Evolutionary conservation across 495 filamentous ascomycete genomes (phyloP).

Genomic region (Lichenothelia convexa): DNA sequence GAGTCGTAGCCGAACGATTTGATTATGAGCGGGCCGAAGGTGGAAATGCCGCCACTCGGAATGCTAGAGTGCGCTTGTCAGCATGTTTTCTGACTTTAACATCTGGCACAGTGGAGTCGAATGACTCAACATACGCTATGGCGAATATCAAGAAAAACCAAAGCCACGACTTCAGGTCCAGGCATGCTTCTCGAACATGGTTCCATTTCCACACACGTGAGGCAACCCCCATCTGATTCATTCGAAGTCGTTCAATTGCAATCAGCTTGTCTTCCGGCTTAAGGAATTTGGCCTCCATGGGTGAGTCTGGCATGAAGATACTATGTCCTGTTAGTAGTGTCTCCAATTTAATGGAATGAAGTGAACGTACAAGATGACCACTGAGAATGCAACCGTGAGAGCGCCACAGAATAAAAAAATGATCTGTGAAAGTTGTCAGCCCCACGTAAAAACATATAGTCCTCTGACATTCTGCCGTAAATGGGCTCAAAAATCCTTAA

Average conservation of each 20-base stretch:
- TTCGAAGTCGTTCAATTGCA: constrained; percentile 42
- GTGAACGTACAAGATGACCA: constrained; percentile 10
- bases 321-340: background rate
- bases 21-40: constrained; percentile 47
- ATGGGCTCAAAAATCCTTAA: too few relatives aligned
- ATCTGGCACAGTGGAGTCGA: constrained; percentile 14
- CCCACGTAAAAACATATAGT: background rate
- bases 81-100: background rate
- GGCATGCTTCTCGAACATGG: constrained; percentile 39
- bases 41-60: constrained; percentile 41
- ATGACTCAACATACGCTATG: constrained; percentile 21
- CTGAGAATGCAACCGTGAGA: constrained; percentile 25
- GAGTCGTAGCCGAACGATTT: constrained; percentile 39
- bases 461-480: background rate
- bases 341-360: background rate
- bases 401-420: constrained; percentile 38
- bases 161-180: constrained; percentile 47
- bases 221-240: constrained; percentile 43
- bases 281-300: constrained; percentile 39
- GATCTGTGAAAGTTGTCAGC: constrained; percentile 7
- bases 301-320: constrained; percentile 40
- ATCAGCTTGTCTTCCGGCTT: constrained; percentile 38
- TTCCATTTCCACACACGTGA: constrained; percentile 42
- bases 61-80: constrained; percentile 23
- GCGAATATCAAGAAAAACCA: constrained; percentile 43